Conservation (phyloP, 345 rosid species). For the Eutrema yunnanense region DNA sequence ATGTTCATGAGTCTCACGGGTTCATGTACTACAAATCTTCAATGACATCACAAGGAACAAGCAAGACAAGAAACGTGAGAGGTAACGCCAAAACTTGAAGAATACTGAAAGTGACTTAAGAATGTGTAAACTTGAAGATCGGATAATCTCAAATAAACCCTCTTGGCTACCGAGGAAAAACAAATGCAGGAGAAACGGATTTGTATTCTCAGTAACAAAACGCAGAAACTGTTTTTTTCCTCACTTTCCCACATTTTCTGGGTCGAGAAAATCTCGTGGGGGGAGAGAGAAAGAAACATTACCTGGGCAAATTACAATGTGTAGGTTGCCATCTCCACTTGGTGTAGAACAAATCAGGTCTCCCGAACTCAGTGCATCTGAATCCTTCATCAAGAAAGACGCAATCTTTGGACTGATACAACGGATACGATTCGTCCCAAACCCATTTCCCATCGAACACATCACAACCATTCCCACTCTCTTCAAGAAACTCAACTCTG, state of each 20-base stretch:
- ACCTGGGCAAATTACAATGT: slow-evolving; percentile 85
- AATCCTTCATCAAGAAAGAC: slow-evolving; percentile 77
- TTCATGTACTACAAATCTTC: not conserved
- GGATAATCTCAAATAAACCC: not conserved
- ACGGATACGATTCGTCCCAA: slow-evolving; percentile 87
- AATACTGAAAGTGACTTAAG: not conserved
- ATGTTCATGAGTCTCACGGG: not conserved
- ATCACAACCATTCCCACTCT: slow-evolving; percentile 55
- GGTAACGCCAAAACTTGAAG: not conserved
- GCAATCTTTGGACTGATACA: slow-evolving; percentile 85
- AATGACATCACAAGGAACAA: not conserved
- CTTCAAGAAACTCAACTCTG: slow-evolving; percentile 55
- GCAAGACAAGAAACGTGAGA: not conserved
- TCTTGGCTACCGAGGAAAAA: not conserved
- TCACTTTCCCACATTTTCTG: too few relatives aligned
- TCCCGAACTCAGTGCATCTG: slow-evolving; percentile 80
- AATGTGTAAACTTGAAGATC: not conserved
- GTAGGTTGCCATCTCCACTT: slow-evolving; percentile 99
- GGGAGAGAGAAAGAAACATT: not conserved
- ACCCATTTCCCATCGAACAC: slow-evolving; percentile 88
- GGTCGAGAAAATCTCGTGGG: too few relatives aligned
- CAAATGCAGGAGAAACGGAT: not conserved
- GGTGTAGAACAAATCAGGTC: slow-evolving; percentile 77
- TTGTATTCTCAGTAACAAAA: too few relatives aligned
- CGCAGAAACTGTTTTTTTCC: too few relatives aligned